Conservation (phyloP, 331 rosid species). For the Rosa hybrid region DNA sequence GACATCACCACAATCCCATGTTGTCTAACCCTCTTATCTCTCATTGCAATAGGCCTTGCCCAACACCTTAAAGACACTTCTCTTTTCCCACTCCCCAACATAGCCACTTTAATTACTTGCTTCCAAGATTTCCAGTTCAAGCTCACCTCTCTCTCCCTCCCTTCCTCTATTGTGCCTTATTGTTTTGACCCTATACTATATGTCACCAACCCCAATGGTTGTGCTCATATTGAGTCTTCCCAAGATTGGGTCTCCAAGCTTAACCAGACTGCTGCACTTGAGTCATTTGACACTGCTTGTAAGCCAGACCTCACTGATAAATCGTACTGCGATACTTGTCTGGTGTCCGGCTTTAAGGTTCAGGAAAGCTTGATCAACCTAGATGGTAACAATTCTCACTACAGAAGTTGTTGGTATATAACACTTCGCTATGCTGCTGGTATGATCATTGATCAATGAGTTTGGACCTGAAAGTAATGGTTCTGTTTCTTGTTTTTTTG, state of each 20-base stretch:
- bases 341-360: too few species aligned
- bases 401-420: too few species aligned
- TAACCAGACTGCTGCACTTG: slow-evolving; percentile 40
- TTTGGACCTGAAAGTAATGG: too few species aligned
- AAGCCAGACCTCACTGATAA: slow-evolving; percentile 31
- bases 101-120: slow-evolving; percentile 56
- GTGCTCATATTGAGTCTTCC: slow-evolving; percentile 48
- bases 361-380: too few species aligned
- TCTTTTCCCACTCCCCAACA: slow-evolving; percentile 50
- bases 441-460: too few species aligned
- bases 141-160: slow-evolving; percentile 45
- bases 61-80: slow-evolving; percentile 69
- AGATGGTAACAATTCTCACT: too few species aligned
- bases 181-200: slow-evolving; percentile 64
- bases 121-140: slow-evolving; percentile 51
- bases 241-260: slow-evolving; percentile 57
- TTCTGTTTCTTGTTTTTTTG: too few species aligned
- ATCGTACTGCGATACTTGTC: too few species aligned
- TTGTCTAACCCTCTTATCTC: slow-evolving; percentile 55
- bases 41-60: slow-evolving; percentile 61
- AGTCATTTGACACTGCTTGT: slow-evolving; percentile 38
- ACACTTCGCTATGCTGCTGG: too few species aligned
- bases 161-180: slow-evolving; percentile 33
- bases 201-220: slow-evolving; percentile 46
- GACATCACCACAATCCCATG: slow-evolving; percentile 31